Conservation (phyloP, 441 rosid species). For the Populus hybrid region DNA sequence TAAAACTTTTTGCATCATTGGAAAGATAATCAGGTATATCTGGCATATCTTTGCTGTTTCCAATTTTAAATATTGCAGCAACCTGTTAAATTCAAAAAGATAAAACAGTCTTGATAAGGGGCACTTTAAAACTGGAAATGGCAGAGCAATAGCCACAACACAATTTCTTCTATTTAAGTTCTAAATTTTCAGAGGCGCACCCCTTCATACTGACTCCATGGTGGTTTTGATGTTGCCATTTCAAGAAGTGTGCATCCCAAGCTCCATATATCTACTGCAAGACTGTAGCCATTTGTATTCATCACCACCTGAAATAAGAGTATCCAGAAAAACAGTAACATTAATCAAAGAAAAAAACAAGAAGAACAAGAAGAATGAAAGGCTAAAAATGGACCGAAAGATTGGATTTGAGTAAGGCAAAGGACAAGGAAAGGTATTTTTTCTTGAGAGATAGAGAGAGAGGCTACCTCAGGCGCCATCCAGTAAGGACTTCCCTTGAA, state of each 20-base stretch:
- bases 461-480: constrained; percentile 98
- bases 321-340: constrained; percentile 12
- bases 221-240: constrained; percentile 97
- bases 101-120: constrained; percentile 15
- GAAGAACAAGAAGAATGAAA: background rate
- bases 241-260: constrained; percentile 94
- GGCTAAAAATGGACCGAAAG: too few relatives aligned
- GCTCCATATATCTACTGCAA: constrained; percentile 93
- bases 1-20: constrained; percentile 66
- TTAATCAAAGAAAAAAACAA: background rate
- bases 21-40: constrained; percentile 88
- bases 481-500: constrained; percentile 99
- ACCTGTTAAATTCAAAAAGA: constrained; percentile 50
- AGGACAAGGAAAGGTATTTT: too few relatives aligned
- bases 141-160: background rate
- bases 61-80: constrained; percentile 95
- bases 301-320: constrained; percentile 69
- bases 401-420: background rate
- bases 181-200: constrained; percentile 33
- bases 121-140: constrained; percentile 4
- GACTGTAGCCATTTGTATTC: constrained; percentile 83
- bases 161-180: background rate
- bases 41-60: constrained; percentile 91
- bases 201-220: constrained; percentile 96
- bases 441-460: background rate